Percentiles rank a stretch among this genome's conserved stretches.
These are phyloP conservation scores for Leishmania amazonensis DNA, from an alignment of 208 protist species.

Conservation along the genomic window DNA sequence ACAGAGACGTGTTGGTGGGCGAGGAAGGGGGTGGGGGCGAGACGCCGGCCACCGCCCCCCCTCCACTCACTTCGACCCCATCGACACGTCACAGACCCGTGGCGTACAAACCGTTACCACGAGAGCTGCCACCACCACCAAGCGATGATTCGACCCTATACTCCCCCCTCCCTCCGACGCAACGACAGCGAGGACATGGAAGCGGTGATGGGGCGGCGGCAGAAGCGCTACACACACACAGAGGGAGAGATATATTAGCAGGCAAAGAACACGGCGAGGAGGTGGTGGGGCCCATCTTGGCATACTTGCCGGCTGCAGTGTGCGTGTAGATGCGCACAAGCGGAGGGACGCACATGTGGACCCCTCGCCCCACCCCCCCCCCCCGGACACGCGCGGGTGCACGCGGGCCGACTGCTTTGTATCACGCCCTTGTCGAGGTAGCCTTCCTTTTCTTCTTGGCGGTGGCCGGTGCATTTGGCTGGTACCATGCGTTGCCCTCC, in stretches of 20 bases:
- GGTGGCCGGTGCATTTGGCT: background rate
- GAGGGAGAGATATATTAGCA: background rate
- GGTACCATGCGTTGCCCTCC: constrained; percentile 28
- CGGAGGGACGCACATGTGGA: background rate
- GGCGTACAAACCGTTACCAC: too few relatives aligned
- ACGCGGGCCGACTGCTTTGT: background rate
- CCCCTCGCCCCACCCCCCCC: too few relatives aligned
- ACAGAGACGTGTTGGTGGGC: too few relatives aligned
- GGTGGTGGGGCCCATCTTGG: background rate
- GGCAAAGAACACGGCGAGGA: background rate
- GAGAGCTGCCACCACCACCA: background rate
- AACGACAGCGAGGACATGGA: background rate
- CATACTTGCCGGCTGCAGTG: background rate
- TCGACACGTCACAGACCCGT: too few relatives aligned
- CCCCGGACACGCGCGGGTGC: background rate
- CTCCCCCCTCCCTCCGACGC: background rate
- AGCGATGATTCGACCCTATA: background rate
- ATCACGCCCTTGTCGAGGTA: background rate
- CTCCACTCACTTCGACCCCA: background rate
- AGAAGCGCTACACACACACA: background rate
- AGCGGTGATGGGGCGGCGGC: background rate
- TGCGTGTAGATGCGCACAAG: background rate
- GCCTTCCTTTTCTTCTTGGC: constrained; percentile 21
- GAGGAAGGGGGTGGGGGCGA: background rate
- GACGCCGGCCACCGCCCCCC: too few relatives aligned